These are phyloP conservation scores for Cichorium intybus DNA, from an alignment of 140 eudicot genomes.

Conservation along the genomic window DNA sequence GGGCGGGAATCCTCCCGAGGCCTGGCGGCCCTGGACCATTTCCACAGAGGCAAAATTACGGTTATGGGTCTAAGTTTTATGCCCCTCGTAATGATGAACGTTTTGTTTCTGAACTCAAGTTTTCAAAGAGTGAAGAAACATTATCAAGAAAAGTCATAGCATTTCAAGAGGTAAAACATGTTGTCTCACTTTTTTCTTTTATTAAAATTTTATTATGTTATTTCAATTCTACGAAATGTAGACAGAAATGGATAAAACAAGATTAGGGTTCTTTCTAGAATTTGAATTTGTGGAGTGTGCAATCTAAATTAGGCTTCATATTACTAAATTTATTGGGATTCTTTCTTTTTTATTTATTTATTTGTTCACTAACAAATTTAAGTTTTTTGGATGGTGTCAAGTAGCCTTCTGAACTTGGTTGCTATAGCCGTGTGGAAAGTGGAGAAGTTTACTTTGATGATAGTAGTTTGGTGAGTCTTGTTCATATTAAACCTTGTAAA, in stretches of 20 bases:
- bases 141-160: constrained; percentile 72
- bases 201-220: no score
- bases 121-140: constrained; percentile 95
- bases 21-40: constrained; percentile 92
- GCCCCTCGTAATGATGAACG: constrained; percentile 85
- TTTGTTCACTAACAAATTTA: constrained; percentile 16
- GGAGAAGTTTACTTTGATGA: constrained; percentile 96
- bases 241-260: neutral
- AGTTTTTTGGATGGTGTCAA: constrained; percentile 18
- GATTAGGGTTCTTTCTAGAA: neutral
- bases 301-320: neutral
- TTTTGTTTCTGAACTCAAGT: constrained; percentile 93
- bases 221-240: neutral
- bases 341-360: neutral
- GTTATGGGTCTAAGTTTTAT: constrained; percentile 48
- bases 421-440: constrained; percentile 96
- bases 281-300: neutral
- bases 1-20: constrained; percentile 88
- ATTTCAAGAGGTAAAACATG: constrained; percentile 78
- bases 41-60: constrained; percentile 66
- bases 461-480: constrained; percentile 84
- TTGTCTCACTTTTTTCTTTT: neutral
- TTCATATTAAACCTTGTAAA: neutral
- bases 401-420: constrained; percentile 96
- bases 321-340: neutral